phyloP scores from a whole-genome alignment of 768 basidiomycete species.

The Pleurotus tuoliensis region DNA sequence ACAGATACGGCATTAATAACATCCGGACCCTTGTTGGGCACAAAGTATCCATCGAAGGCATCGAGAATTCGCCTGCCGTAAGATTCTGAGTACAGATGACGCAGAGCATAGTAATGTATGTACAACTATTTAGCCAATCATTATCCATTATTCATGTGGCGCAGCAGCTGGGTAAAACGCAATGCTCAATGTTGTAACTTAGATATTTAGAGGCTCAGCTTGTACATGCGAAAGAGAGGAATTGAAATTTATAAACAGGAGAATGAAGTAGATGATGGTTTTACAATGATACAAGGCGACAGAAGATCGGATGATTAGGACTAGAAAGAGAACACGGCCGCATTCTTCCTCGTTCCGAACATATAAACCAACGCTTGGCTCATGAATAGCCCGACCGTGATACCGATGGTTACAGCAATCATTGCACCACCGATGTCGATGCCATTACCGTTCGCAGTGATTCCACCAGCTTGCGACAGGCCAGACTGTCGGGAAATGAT shows the following conservation, averaged over 20 bases:
- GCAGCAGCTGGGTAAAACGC: no score
- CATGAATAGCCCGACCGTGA: conserved; percentile 87
- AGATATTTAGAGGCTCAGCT: no score
- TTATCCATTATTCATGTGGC: no score
- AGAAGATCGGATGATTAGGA: neutral
- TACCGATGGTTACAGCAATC: conserved; percentile 88
- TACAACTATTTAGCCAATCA: no score
- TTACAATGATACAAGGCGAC: no score
- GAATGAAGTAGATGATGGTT: no score
- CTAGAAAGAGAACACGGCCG: conserved; percentile 83
- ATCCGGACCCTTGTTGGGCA: conserved; percentile 96
- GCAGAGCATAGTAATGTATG: no score
- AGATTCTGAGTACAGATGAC: conserved; percentile 56
- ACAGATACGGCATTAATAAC: conserved; percentile 94
- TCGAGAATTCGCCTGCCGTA: conserved; percentile 88
- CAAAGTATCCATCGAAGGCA: conserved; percentile 87
- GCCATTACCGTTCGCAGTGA: conserved; percentile 74
- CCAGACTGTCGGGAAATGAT: conserved; percentile 52
- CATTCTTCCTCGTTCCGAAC: conserved; percentile 80
- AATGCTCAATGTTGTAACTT: no score
- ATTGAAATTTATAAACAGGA: no score
- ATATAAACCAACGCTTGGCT: conserved; percentile 85
- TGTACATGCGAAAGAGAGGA: no score
- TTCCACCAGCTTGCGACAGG: conserved; percentile 81
- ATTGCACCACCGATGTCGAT: conserved; percentile 86